Base-by-base conservation (phyloP, 2,329 filamentous ascomycete genomes). In the Penicillium sp. region DNA sequence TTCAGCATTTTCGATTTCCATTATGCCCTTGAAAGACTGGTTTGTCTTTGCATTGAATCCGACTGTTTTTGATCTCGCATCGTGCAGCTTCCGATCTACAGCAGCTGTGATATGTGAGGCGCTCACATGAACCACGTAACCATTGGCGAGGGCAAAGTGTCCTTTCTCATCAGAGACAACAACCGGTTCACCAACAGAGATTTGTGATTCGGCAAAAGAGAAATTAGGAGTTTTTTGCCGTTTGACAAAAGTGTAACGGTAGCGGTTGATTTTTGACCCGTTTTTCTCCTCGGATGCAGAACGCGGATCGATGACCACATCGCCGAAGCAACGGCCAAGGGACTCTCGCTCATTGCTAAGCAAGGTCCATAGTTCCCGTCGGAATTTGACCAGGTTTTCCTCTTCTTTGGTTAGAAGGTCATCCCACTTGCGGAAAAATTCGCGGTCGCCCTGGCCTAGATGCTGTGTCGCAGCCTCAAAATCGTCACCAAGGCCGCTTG, bases 351-450 rank as follows among this genome's bases (percentile, higher is more conserved):
- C 91, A 0, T 78, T 80, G 68, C 94, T 97, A 18, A 92, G 76
- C 89, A 99, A 95, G 0, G 92, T 97, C 94, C 94, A 99, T 2
- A 99, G 78, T 68, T 99, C 94, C 59, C 91, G 82, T 55, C 91
- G 86, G 57, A 91, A 88, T 65, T 89, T 95, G 68, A 94, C 88
- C 66, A 89, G 85, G 64, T 96, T 91, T 62, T 88, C 90, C 70
- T 99, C 94, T 75, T 99, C 94, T 68, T 94, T 94, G 0, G 93
- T 97, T 30, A 99, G 78, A 12, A 99, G 79, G 44, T 87, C 83
- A 70, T 99, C 94, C 94, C 94, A 99, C 68, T 94, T 96, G 56
- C 89, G 80, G 72, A 99, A 97, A 70, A 97, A 99, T 0, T 86
- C 83, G 59, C 85, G 84, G 65, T 97, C 89, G 0, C 75, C 77